Percentiles rank a stretch among this genome's conserved stretches.
phyloP scores from a whole-genome alignment of 2,329 filamentous ascomycete species.

The Cercospora janseana region DNA sequence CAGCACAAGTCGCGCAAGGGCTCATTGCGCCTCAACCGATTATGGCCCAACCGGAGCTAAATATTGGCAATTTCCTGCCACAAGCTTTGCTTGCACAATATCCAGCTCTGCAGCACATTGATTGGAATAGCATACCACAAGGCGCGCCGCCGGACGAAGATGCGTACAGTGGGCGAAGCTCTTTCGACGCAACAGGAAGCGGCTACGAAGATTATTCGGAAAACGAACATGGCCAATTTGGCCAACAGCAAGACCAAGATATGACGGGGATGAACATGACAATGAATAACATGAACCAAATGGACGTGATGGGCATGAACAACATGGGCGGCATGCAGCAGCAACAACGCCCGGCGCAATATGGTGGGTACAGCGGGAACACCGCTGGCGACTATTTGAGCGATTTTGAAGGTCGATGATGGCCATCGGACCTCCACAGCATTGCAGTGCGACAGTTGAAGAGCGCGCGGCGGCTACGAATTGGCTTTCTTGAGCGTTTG shows the following conservation, averaged over 20 bases:
- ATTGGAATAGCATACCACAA: conserved; percentile 76
- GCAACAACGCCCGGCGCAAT: conserved; percentile 21
- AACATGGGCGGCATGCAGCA: conserved; percentile 24
- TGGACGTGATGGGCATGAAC: conserved; percentile 23
- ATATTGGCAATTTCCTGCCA: conserved; percentile 69
- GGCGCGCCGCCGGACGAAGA: conserved; percentile 45
- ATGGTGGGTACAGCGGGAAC: conserved; percentile 19
- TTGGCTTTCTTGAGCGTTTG: not conserved
- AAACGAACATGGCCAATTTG: conserved; percentile 44
- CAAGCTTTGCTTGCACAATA: conserved; percentile 88
- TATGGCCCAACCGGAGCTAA: conserved; percentile 40
- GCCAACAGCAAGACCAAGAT: conserved; percentile 20
- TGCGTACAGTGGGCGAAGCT: conserved; percentile 67
- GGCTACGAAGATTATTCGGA: conserved; percentile 65
- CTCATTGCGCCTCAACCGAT: conserved; percentile 37
- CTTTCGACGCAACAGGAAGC: conserved; percentile 66
- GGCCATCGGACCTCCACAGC: not conserved
- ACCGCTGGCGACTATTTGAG: conserved; percentile 33
- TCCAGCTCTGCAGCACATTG: conserved; percentile 84
- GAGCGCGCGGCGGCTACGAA: not conserved
- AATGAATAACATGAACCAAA: conserved; percentile 21
- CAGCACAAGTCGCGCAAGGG: conserved; percentile 50
- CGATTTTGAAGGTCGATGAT: conserved; percentile 38
- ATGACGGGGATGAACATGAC: conserved; percentile 27
- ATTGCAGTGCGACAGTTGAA: not conserved